Evolutionary conservation across 306 rosid species (phyloP).

Genomic region (Mimosa pudica): DNA sequence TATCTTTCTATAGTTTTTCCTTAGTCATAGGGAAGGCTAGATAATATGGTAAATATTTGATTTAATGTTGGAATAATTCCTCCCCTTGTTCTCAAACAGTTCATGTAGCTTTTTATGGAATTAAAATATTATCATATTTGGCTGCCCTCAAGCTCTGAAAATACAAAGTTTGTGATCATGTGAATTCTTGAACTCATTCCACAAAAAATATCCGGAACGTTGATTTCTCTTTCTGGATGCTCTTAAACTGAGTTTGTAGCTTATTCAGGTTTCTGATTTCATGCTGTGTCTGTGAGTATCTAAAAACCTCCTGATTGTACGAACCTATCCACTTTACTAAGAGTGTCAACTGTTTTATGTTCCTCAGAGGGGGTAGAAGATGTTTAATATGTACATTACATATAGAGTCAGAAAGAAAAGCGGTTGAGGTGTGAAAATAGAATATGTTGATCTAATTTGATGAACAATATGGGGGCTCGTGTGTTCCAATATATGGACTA

Average conservation of each 20-base stretch:
- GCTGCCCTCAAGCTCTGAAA: neutral
- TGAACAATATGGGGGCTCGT: neutral
- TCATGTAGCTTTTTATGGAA: neutral
- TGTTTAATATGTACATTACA: neutral
- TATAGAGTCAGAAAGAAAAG: neutral
- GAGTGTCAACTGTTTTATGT: neutral
- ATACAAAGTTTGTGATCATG: neutral
- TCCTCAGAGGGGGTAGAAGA: neutral
- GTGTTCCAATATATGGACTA: neutral
- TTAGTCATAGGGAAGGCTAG: neutral
- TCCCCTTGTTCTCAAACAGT: constrained; percentile 7
- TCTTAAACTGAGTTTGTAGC: neutral
- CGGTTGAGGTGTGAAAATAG: neutral
- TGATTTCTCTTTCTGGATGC: neutral
- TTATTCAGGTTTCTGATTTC: neutral
- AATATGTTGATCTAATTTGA: neutral
- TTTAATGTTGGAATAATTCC: neutral
- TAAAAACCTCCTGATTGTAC: neutral
- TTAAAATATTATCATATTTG: constrained; percentile 1
- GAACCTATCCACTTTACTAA: neutral
- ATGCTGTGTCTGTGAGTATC: neutral
- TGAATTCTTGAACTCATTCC: neutral
- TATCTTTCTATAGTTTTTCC: neutral
- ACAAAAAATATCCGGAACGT: neutral
- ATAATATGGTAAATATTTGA: neutral